Evolutionary conservation across 2,329 filamentous ascomycete species (phyloP).

Genomic region (Sodiomyces alkalinus): DNA sequence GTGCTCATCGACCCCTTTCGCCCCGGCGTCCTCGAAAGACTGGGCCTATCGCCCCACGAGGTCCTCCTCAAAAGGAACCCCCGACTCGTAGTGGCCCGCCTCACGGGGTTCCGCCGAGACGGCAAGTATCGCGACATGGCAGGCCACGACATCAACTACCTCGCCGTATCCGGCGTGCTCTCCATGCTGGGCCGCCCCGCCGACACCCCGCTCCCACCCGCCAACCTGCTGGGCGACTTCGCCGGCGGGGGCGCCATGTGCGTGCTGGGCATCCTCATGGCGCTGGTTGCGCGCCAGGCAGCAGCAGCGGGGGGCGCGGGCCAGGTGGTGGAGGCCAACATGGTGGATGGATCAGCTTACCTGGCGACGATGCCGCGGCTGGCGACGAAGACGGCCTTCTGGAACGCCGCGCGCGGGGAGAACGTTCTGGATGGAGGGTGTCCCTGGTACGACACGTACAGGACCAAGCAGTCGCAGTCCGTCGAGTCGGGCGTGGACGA

Average conservation of each 20-base stretch:
- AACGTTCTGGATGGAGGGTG: conserved; percentile 75
- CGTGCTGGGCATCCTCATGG: conserved; percentile 69
- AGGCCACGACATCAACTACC: conserved; percentile 93
- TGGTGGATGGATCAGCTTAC: conserved; percentile 82
- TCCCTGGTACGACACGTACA: conserved; percentile 83
- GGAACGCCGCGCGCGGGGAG: conserved; percentile 48
- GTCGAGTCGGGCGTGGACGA: conserved; percentile 63
- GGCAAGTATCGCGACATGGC: conserved; percentile 80
- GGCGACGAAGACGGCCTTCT: conserved; percentile 44
- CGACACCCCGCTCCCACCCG: conserved; percentile 64
- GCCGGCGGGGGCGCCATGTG: conserved; percentile 75
- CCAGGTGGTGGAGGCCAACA: conserved; percentile 89
- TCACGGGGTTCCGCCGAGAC: conserved; percentile 82
- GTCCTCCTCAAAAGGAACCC: conserved; percentile 56
- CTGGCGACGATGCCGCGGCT: conserved; percentile 66
- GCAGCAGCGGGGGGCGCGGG: conserved; percentile 59
- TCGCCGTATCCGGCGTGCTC: conserved; percentile 72
- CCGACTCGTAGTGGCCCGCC: conserved; percentile 62
- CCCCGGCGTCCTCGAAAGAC: conserved; percentile 75
- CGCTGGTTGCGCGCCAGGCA: conserved; percentile 49
- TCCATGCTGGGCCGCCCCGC: conserved; percentile 56
- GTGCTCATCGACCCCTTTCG: conserved; percentile 88
- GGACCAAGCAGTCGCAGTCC: no score
- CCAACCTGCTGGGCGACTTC: conserved; percentile 84
- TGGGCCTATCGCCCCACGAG: conserved; percentile 58